Percentiles rank a stretch among this genome's conserved stretches.
These are phyloP conservation scores for Penstemon davidsonii DNA, from an alignment of 257 asterid genomes.

Conservation along the genomic window DNA sequence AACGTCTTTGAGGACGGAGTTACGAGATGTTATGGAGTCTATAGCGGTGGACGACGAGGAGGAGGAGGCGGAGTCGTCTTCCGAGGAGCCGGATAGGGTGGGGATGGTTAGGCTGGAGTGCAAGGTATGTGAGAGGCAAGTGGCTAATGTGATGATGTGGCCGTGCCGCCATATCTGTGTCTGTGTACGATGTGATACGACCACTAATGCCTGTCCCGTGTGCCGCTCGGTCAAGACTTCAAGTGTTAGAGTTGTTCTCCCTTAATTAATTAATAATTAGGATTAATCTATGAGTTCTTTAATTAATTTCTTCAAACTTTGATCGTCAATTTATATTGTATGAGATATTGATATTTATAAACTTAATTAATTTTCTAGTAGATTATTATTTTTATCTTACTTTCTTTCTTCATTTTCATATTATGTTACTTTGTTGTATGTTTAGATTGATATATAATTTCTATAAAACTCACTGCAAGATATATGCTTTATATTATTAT, in stretches of 20 bases:
- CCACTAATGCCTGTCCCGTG: constrained; percentile 27
- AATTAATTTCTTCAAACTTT: no score
- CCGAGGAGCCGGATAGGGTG: constrained; percentile 15
- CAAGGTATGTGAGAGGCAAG: constrained; percentile 18
- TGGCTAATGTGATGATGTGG: constrained; percentile 28
- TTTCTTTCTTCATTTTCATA: no score
- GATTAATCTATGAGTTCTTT: no score
- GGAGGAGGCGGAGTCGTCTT: constrained; percentile 31
- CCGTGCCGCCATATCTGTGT: constrained; percentile 41
- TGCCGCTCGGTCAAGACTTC: constrained; percentile 11
- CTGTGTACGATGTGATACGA: constrained; percentile 25
- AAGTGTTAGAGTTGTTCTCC: constrained; percentile 12
- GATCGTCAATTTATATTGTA: no score
- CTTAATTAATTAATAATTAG: neutral
- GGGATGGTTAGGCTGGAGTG: constrained; percentile 20
- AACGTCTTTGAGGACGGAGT: neutral
- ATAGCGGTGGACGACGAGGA: constrained; percentile 10
- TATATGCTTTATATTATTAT: no score
- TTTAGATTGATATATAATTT: no score
- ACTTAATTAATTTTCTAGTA: no score
- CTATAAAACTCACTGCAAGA: no score
- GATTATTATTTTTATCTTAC: no score
- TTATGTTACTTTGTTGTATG: no score
- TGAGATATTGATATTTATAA: no score
- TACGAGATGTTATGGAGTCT: neutral